Percentiles rank a stretch among this genome's conserved stretches.
Conservation (phyloP, 2,329 filamentous ascomycete species). For the Diaporthe australafricana region DNA sequence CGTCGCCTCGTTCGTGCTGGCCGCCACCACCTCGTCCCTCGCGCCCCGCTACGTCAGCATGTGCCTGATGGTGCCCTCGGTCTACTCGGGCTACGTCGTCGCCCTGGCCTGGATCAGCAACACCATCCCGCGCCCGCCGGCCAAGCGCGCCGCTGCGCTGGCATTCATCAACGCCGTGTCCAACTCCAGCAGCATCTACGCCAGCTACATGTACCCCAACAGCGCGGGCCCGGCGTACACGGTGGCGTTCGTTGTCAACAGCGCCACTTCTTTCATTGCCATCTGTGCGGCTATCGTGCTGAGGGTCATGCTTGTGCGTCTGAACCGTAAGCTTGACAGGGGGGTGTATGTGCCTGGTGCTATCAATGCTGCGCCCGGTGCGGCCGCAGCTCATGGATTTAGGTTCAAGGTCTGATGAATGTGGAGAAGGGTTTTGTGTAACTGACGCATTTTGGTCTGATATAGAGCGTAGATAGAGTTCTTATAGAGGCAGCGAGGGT, state of each 20-base stretch:
- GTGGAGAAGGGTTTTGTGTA: not conserved
- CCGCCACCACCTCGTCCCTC: constrained; percentile 69
- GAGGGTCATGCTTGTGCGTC: constrained; percentile 69
- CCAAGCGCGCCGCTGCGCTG: constrained; percentile 76
- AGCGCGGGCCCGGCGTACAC: constrained; percentile 56
- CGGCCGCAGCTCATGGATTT: constrained; percentile 71
- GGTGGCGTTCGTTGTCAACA: constrained; percentile 76
- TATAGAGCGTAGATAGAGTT: not conserved
- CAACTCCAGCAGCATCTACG: constrained; percentile 78
- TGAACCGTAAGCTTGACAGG: constrained; percentile 78
- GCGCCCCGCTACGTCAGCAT: constrained; percentile 76
- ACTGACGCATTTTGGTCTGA: not conserved
- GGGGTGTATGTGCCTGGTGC: constrained; percentile 69
- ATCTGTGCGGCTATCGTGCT: constrained; percentile 73
- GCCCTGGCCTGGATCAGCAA: constrained; percentile 81
- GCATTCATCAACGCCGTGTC: constrained; percentile 81
- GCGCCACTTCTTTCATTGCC: constrained; percentile 71
- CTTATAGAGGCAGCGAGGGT: not conserved
- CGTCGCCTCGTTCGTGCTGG: constrained; percentile 74
- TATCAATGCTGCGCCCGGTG: constrained; percentile 67
- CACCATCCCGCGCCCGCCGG: constrained; percentile 78
- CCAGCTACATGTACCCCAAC: constrained; percentile 74
- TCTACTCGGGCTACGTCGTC: constrained; percentile 76
- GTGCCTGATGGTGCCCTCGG: constrained; percentile 76
- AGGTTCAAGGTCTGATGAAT: constrained; percentile 67